Conservation (phyloP, 352 stramenopile species). For the Phytophthora chlamydospora region DNA sequence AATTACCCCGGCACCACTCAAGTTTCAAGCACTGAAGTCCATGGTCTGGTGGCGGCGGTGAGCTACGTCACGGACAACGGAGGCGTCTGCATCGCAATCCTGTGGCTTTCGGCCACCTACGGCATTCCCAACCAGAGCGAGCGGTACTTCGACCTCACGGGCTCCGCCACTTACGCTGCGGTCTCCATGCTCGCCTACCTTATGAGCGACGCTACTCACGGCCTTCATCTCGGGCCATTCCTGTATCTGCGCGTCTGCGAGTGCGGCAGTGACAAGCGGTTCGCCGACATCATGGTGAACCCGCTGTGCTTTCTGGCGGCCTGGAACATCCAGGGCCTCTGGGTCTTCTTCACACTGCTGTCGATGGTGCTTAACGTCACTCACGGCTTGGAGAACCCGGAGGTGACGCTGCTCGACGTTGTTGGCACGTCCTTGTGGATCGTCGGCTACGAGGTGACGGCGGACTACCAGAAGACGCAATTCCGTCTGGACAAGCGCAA, state of each 20-base stretch:
- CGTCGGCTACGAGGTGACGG: conserved; percentile 70
- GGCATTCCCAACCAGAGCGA: conserved; percentile 71
- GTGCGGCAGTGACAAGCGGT: conserved; percentile 69
- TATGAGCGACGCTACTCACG: conserved; percentile 50
- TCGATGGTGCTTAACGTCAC: conserved; percentile 58
- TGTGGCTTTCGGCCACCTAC: conserved; percentile 67
- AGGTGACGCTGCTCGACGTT: conserved; percentile 45
- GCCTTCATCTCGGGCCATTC: conserved; percentile 76
- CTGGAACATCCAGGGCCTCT: conserved; percentile 83
- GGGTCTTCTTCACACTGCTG: conserved; percentile 76
- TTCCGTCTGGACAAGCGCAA: conserved; percentile 68
- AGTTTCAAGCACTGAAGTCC: neutral
- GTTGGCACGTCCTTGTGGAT: conserved; percentile 48
- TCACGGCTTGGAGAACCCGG: conserved; percentile 37
- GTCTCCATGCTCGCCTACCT: conserved; percentile 51
- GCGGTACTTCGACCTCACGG: conserved; percentile 79
- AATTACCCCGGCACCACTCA: neutral
- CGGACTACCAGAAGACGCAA: conserved; percentile 78
- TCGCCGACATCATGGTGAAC: conserved; percentile 68
- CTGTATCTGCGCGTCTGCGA: conserved; percentile 69
- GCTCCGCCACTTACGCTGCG: conserved; percentile 64
- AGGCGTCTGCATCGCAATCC: conserved; percentile 56
- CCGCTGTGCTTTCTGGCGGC: conserved; percentile 71
- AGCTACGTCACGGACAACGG: conserved; percentile 43
- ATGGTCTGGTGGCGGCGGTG: conserved; percentile 48